Conservation (phyloP, 805 yeast genomes). For the Debaryomyces hansenii region DNA sequence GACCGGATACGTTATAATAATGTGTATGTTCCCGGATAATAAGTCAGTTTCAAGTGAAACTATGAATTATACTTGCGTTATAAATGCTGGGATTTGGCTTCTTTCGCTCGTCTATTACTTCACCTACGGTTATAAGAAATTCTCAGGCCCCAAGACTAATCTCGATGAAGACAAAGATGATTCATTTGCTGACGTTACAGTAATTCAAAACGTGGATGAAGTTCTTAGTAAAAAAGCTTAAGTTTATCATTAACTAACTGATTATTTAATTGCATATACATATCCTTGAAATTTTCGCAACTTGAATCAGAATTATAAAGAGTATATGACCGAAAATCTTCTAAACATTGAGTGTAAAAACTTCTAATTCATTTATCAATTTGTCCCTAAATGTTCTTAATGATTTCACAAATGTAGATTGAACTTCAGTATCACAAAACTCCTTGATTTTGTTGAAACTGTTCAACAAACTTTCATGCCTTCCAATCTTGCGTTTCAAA, state of each 20-base stretch:
- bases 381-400: slow-evolving; percentile 1
- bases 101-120: slow-evolving; percentile 24
- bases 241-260: no score
- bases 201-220: no score
- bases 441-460: not conserved
- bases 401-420: not conserved
- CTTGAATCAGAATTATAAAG: no score
- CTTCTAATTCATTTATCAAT: slow-evolving; percentile 1
- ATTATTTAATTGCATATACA: no score
- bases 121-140: slow-evolving; percentile 25
- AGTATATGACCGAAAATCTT: no score
- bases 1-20: slow-evolving; percentile 25
- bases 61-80: slow-evolving; percentile 37
- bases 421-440: not conserved
- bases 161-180: slow-evolving; percentile 26
- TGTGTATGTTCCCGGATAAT: slow-evolving; percentile 52
- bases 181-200: slow-evolving; percentile 6
- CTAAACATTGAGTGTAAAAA: not conserved
- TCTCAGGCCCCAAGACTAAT: slow-evolving; percentile 31
- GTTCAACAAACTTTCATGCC: slow-evolving; percentile 1
- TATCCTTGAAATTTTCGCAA: no score
- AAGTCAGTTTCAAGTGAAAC: slow-evolving; percentile 32
- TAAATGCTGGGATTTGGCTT: slow-evolving; percentile 30
- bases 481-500: not conserved
- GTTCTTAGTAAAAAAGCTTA: no score